Conservation (phyloP, 2,329 filamentous ascomycete genomes). For the Xylariaceae sp. region DNA sequence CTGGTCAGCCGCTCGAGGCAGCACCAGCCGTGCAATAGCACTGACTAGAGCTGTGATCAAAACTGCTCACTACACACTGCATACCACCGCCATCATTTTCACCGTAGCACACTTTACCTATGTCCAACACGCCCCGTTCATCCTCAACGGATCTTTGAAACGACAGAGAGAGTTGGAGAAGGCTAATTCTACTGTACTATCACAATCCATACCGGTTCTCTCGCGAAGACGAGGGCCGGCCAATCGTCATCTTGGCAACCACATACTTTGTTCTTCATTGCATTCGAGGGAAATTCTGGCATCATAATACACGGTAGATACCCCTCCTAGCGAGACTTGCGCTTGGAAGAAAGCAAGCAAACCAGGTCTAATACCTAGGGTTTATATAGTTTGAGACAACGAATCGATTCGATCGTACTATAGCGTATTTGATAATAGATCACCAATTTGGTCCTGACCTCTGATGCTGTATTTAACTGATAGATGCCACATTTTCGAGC, state of each 20-base stretch:
- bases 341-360: background rate
- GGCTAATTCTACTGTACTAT: constrained; percentile 7
- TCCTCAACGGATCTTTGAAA: background rate
- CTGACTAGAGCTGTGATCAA: constrained; percentile 9
- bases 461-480: background rate
- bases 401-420: background rate
- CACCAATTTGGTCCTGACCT: background rate
- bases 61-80: too few species aligned
- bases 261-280: constrained; percentile 9
- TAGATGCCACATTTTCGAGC: too few species aligned
- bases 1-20: constrained; percentile 21
- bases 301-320: constrained; percentile 21
- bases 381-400: too few species aligned
- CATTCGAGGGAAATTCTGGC: too few species aligned
- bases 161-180: constrained; percentile 19
- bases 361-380: too few species aligned
- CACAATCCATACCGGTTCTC: too few species aligned
- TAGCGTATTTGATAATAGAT: constrained; percentile 14
- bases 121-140: too few species aligned
- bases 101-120: too few species aligned
- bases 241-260: too few species aligned
- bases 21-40: constrained; percentile 9
- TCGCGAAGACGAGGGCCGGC: too few species aligned
- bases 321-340: background rate
- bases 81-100: background rate